Evolutionary conservation across 306 rosid genomes (phyloP).

Genomic region (Quercus robur): DNA sequence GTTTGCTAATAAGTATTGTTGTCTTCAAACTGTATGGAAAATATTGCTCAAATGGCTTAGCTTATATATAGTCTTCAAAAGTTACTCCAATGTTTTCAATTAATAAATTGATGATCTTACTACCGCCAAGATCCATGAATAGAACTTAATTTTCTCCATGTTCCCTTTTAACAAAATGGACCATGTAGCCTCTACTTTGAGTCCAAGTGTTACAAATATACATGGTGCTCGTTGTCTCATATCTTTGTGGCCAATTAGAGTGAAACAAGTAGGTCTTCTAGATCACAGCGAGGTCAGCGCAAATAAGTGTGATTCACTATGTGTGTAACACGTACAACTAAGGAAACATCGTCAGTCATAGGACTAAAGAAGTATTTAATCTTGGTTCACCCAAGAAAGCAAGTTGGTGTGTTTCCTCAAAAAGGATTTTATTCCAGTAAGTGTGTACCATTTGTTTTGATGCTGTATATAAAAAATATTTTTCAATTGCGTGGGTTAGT

Average conservation of each 20-base stretch:
- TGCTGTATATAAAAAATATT: neutral
- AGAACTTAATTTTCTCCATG: conserved; percentile 14
- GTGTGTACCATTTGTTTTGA: conserved; percentile 31
- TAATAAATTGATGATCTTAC: conserved; percentile 3
- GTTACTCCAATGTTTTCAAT: conserved; percentile 8
- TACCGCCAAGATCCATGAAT: conserved; percentile 16
- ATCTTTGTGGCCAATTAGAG: conserved; percentile 19
- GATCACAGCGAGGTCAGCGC: conserved; percentile 17
- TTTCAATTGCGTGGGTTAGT: conserved; percentile 13
- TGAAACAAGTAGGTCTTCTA: conserved; percentile 26
- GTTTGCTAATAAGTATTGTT: neutral
- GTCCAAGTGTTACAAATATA: conserved; percentile 13
- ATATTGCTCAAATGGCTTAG: neutral
- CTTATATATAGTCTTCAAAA: neutral
- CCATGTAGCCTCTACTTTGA: neutral
- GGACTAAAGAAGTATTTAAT: neutral
- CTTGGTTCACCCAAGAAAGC: conserved; percentile 12
- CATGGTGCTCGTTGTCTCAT: conserved; percentile 18
- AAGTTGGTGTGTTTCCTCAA: conserved; percentile 48
- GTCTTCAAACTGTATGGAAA: conserved; percentile 19
- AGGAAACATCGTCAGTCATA: neutral
- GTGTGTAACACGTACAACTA: neutral
- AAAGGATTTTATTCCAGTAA: conserved; percentile 33
- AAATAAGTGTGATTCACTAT: neutral
- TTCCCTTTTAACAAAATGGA: conserved; percentile 8